phyloP scores from a whole-genome alignment of 2,329 filamentous ascomycete genomes.

The Thelonectria discophora region DNA sequence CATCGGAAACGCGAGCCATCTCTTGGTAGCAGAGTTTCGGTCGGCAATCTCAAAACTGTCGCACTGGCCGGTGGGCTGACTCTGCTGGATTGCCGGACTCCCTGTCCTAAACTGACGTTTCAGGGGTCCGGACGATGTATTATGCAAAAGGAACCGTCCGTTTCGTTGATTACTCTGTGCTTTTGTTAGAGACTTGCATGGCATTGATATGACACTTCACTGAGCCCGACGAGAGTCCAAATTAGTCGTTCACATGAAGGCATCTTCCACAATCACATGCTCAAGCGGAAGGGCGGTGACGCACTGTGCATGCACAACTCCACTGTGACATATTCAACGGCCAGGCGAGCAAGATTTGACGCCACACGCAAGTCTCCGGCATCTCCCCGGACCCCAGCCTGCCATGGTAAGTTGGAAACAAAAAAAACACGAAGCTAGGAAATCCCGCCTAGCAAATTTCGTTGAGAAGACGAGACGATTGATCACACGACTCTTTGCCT shows the following conservation, averaged over 20 bases:
- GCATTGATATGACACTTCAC: neutral
- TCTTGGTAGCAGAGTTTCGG: neutral
- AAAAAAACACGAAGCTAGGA: slow-evolving; percentile 10
- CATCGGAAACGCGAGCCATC: neutral
- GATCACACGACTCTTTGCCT: slow-evolving; percentile 35
- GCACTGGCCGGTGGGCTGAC: neutral
- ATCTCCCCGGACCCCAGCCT: slow-evolving; percentile 17
- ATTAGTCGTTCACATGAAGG: neutral
- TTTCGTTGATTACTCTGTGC: neutral
- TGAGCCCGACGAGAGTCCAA: neutral
- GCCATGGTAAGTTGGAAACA: neutral
- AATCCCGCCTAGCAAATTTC: slow-evolving; percentile 6
- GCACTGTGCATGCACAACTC: slow-evolving; percentile 2
- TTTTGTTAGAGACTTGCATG: neutral
- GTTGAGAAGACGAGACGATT: slow-evolving; percentile 19
- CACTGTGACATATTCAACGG: neutral
- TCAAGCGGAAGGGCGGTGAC: slow-evolving; percentile 11
- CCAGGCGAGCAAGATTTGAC: neutral
- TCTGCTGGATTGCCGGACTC: neutral
- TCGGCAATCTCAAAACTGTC: neutral
- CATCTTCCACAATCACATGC: neutral
- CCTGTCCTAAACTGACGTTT: neutral
- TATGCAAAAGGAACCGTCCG: neutral
- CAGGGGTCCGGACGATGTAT: neutral
- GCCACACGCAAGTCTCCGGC: slow-evolving; percentile 15